Base-by-base conservation (phyloP, 2,329 filamentous ascomycete genomes). In the Colletotrichum musae region DNA sequence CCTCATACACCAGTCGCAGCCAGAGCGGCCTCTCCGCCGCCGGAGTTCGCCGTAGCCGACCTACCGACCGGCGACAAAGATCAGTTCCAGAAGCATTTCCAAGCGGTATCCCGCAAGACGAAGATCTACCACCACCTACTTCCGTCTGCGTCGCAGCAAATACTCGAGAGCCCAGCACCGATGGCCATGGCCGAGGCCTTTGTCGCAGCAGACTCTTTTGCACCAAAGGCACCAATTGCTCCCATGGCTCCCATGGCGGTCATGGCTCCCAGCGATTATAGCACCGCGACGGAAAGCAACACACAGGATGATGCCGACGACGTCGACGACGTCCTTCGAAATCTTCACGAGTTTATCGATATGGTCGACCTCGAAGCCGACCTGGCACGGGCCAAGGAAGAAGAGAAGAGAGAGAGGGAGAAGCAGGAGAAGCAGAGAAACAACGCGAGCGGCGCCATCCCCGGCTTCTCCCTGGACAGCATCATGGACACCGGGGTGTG, bases 181-280 rank as follows among this genome's bases (percentile, higher is more conserved):
- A 80, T 77, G 63, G 85, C 83, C 6, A 86, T 87, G 83, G 85
- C 85, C 0, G 78, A 84, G 68, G 83, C 83, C 6, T 88, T 88
- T 68, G 76, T 82, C 32, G 75, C 80, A n/a, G 85, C 83, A 6
- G 85, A 87, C 70, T 66, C 67, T 4, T 52, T 67, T 4, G 32
- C 32, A 36, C 10, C 32, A 36, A 36, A 36, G 32, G 32, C 21
- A 28, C 16, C 48, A 26, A 66, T 24, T 32, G 32, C 51, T 6
- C 45, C 36, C 3, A 24, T 6, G 9, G 67, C 51, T 6, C 36
- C 43, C 0, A 62, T 68, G 68, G 74, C 52, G 28, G 70, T 64
- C 41, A 71, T 58, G 59, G 58, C 52, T 68, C n/a, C 7, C 15
- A 62, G 43, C 18, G 41, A 61, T 9, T 24, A 21, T 12, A 26